Evolutionary conservation across 2,329 filamentous ascomycete genomes (phyloP), one percentile per base, ranked within the genome.

Genomic region (Xylaria sp.): DNA sequence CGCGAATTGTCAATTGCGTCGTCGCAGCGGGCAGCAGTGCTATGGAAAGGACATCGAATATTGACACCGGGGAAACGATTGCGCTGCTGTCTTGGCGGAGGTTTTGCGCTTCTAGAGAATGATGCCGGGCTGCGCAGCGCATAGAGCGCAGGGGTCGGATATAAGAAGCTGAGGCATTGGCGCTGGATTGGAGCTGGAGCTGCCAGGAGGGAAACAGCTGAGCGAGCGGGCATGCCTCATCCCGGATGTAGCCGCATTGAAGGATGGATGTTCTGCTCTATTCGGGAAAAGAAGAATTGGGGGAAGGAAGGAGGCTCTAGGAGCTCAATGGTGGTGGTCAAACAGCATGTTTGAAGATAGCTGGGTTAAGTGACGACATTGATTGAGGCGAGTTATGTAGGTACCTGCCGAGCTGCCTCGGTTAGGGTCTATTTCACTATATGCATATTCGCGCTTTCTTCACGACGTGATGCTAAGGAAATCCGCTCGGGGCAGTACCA

Each of bases 141-240:
- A 8, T 23, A 37, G 29, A 44, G n/a, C 48, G 53, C 23, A 18
- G 51, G 32, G 29, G 60, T 27, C 18, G 63, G 64, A 35, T 63
- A 62, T 1, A 65, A 54, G 50, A 64, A 65, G 60, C n/a, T 21
- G 63, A 62, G 66, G 60, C 63, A 74, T 72, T 37, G 72, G 69
- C 70, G 69, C 57, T 60, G 73, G 18, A 55, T 68, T 40, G 66
- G 55, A 64, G 60, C 65, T 61, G 69, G 55, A 48, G 70, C 74
- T 73, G 68, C 71, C 71, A 72, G 75, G 75, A 75, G 53, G 44
- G 69, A 72, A 48, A 69, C 70, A 58, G 71, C 70, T 72, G 63
- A 69, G 69, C 82, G 84, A 80, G 84, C 79, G 84, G 84, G 85
- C 88, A 91, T 91, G 82, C 88, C 88, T 88, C 88, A 90, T 89